Evolutionary conservation across 208 protist genomes (phyloP).

Genomic region (Acanthamoeba divionensis): DNA sequence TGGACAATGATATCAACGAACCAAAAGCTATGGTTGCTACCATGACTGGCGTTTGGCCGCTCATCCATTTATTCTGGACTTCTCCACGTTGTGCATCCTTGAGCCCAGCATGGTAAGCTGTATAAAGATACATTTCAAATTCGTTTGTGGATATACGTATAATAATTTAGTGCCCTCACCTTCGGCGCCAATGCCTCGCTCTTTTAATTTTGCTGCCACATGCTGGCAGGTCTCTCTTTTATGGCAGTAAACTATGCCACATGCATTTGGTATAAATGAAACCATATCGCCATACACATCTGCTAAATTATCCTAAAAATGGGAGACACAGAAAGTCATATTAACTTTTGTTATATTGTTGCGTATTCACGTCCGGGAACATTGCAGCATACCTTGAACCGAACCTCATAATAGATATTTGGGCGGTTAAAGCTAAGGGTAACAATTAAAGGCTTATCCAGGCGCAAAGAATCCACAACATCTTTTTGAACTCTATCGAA

Average conservation of each 20-base stretch:
- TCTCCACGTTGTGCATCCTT: neutral
- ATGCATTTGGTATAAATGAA: conserved; percentile 63
- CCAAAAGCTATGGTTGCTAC: conserved; percentile 97
- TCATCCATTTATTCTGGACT: conserved; percentile 78
- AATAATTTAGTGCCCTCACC: neutral
- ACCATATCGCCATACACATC: conserved; percentile 60
- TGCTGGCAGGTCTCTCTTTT: conserved; percentile 75
- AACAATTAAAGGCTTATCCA: neutral
- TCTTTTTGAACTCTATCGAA: neutral
- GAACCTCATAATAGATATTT: conserved; percentile 39
- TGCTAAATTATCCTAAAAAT: conserved; percentile 4
- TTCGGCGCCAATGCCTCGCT: neutral
- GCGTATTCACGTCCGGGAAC: neutral
- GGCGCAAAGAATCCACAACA: neutral
- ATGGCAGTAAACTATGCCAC: conserved; percentile 87
- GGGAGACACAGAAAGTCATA: neutral
- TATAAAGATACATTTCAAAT: neutral
- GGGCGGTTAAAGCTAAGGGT: conserved; percentile 28
- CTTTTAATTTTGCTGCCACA: neutral
- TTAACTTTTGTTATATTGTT: neutral
- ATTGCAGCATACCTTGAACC: neutral
- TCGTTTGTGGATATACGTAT: neutral
- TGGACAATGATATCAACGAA: conserved; percentile 88
- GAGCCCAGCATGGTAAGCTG: conserved; percentile 41
- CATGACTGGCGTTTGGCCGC: conserved; percentile 87